These are phyloP conservation scores for Begonia peltatifolia DNA, from an alignment of 306 rosid genomes.

Conservation along the genomic window DNA sequence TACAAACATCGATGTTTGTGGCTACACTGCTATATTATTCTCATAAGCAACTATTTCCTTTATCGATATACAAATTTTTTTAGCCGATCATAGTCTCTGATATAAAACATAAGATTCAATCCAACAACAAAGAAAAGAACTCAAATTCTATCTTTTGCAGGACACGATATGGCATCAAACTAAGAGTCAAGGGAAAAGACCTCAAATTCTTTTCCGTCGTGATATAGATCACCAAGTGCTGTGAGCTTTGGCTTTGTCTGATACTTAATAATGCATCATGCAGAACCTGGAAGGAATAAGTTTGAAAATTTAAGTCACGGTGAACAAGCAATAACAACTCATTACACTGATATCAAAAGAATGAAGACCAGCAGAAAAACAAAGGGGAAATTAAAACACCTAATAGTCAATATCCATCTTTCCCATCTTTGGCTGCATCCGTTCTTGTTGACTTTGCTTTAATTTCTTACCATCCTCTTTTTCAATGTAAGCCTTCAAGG, in stretches of 20 bases:
- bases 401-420: slow-evolving; percentile 99
- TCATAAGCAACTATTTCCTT: too few species aligned
- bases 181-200: slow-evolving; percentile 21
- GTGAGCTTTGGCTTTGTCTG: slow-evolving; percentile 97
- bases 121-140: too few species aligned
- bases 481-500: slow-evolving; percentile 82
- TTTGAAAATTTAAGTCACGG: not conserved
- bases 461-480: slow-evolving; percentile 96
- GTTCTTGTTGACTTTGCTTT: slow-evolving; percentile 95
- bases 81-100: too few species aligned
- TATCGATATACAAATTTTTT: too few species aligned
- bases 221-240: slow-evolving; percentile 81
- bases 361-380: not conserved
- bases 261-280: slow-evolving; percentile 95
- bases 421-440: slow-evolving; percentile 99
- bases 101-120: too few species aligned
- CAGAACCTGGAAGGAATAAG: slow-evolving; percentile 41
- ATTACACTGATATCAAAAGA: not conserved
- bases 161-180: slow-evolving; percentile 6
- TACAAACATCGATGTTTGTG: too few species aligned
- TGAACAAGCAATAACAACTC: slow-evolving; percentile 7
- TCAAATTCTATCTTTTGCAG: too few species aligned
- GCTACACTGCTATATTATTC: too few species aligned
- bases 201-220: slow-evolving; percentile 99
- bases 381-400: slow-evolving; percentile 23